Evolutionary conservation across 202 grass and related monocot species (phyloP).

Genomic region (Brachypodium distachyon): DNA sequence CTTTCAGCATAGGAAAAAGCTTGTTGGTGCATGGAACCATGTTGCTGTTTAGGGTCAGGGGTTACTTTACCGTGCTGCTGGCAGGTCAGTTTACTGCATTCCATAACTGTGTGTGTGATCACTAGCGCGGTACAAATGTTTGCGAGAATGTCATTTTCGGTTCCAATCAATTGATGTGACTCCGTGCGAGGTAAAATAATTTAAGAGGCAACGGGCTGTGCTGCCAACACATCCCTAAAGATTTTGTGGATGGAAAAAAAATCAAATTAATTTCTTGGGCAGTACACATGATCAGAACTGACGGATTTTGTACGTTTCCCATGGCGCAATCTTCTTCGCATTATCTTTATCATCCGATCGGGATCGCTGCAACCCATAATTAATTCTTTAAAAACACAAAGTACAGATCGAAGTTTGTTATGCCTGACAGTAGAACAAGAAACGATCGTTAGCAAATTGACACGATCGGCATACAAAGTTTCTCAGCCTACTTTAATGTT

Average conservation of each 20-base stretch:
- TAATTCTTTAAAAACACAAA: too few species aligned
- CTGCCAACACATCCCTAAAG: not conserved
- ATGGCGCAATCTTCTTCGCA: not conserved
- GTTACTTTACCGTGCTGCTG: too few species aligned
- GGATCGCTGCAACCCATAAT: slow-evolving; percentile 10
- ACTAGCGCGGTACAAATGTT: too few species aligned
- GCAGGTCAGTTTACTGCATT: too few species aligned
- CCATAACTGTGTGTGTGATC: too few species aligned
- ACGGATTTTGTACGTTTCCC: not conserved
- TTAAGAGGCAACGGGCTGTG: not conserved
- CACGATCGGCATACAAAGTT: not conserved
- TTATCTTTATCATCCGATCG: not conserved
- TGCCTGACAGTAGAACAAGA: not conserved
- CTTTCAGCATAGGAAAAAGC: too few species aligned
- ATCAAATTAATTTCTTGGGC: not conserved
- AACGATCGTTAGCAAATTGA: not conserved
- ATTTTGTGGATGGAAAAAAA: not conserved
- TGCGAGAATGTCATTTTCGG: too few species aligned
- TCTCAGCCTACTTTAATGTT: not conserved
- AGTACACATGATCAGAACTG: not conserved
- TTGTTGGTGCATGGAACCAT: not conserved
- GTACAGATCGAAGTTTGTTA: not conserved
- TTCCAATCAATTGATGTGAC: too few species aligned
- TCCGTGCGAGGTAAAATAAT: too few species aligned
- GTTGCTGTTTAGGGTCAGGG: not conserved